Percentiles rank a stretch among this genome's conserved stretches.
phyloP scores from a whole-genome alignment of 1,284 basidiomycete species.

The Coriolopsis trogii region DNA sequence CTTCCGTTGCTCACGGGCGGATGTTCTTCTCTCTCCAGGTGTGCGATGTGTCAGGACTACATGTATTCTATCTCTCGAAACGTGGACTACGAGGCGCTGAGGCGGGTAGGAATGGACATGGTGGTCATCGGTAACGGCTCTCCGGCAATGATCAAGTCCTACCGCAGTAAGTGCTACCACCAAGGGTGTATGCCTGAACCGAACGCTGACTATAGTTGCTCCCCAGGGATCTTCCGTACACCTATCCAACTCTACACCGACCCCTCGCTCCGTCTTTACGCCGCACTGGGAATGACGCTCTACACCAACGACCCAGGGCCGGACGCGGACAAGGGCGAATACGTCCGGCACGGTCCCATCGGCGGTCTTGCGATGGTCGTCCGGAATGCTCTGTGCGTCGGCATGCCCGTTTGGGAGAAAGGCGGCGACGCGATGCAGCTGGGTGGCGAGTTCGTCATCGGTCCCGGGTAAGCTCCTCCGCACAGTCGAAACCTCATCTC shows the following conservation, averaged over 20 bases:
- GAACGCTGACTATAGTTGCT: no score
- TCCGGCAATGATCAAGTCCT: constrained; percentile 71
- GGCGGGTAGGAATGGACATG: constrained; percentile 56
- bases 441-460: constrained; percentile 89
- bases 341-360: constrained; percentile 64
- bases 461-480: constrained; percentile 76
- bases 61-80: constrained; percentile 65
- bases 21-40: constrained; percentile 42
- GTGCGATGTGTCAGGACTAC: constrained; percentile 85
- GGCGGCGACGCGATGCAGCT: constrained; percentile 80
- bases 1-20: background rate
- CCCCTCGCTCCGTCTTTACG: constrained; percentile 70
- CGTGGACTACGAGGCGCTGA: constrained; percentile 55
- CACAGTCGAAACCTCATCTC: constrained; percentile 26
- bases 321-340: constrained; percentile 56
- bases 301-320: constrained; percentile 50
- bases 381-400: constrained; percentile 62
- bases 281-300: constrained; percentile 75
- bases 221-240: constrained; percentile 63
- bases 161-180: constrained; percentile 41
- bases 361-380: constrained; percentile 73
- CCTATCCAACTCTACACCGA: constrained; percentile 79
- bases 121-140: constrained; percentile 83
- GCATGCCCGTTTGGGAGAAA: constrained; percentile 80
- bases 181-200: no score